These are phyloP conservation scores for Globisporangium recalcitrans DNA, from an alignment of 352 stramenopile species.

Conservation along the genomic window DNA sequence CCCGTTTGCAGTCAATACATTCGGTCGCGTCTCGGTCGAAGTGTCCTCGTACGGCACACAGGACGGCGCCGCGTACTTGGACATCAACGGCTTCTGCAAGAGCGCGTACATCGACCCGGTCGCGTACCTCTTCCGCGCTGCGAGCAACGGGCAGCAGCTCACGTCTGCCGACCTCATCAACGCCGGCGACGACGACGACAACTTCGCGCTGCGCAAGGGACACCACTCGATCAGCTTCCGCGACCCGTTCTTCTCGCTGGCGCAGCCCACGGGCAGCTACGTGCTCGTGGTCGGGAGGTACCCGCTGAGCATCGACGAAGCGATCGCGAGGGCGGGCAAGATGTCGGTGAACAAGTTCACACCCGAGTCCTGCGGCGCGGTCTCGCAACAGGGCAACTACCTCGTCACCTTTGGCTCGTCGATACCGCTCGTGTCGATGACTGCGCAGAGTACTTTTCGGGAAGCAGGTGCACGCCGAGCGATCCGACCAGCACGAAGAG, in stretches of 20 bases:
- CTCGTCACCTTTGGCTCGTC: conserved; percentile 43
- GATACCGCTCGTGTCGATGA: conserved; percentile 23
- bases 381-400: conserved; percentile 41
- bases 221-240: conserved; percentile 62
- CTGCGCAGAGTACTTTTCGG: conserved; percentile 36
- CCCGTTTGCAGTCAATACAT: conserved; percentile 38
- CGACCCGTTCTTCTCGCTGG: conserved; percentile 65
- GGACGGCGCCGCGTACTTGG: conserved; percentile 31
- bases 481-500: conserved; percentile 5
- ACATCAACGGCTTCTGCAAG: conserved; percentile 61
- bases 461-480: conserved; percentile 27
- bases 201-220: conserved; percentile 40
- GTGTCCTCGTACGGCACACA: conserved; percentile 46
- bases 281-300: conserved; percentile 61
- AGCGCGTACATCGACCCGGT: conserved; percentile 65
- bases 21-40: conserved; percentile 56
- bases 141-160: conserved; percentile 22
- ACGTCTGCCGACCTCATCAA: conserved; percentile 42
- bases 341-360: conserved; percentile 34
- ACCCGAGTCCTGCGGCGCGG: conserved; percentile 44
- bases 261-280: conserved; percentile 43
- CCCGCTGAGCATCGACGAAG: conserved; percentile 52
- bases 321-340: conserved; percentile 30
- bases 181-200: conserved; percentile 54
- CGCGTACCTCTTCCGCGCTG: conserved; percentile 47